Conservation (phyloP, 306 rosid species). For the Fragaria ananassa region DNA sequence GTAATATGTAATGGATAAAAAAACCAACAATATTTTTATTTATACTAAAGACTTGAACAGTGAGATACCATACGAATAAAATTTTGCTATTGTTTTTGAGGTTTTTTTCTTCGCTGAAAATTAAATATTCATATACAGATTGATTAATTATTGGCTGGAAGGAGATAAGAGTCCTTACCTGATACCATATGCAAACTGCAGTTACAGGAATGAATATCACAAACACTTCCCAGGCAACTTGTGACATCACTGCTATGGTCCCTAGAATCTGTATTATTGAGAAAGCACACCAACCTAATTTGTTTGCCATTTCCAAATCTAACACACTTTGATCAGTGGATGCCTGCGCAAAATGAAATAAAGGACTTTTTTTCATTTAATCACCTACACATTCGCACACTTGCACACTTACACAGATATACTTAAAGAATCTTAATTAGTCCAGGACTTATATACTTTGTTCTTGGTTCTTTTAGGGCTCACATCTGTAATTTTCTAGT, state of each 20-base stretch:
- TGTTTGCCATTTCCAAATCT: constrained; percentile 79
- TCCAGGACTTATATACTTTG: background rate
- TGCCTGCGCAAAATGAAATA: constrained; percentile 59
- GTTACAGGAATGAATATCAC: constrained; percentile 81
- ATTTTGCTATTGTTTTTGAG: background rate
- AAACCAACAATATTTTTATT: background rate
- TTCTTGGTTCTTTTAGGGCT: background rate
- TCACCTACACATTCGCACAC: background rate
- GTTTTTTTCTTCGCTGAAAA: background rate
- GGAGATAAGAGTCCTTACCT: constrained; percentile 49
- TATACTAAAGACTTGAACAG: background rate
- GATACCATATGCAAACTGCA: constrained; percentile 88
- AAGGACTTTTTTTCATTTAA: background rate
- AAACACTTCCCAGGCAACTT: constrained; percentile 96
- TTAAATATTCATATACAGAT: background rate
- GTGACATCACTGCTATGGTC: constrained; percentile 92
- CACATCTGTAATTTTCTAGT: background rate
- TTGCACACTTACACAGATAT: background rate
- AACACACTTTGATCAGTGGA: constrained; percentile 93
- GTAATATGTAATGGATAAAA: background rate
- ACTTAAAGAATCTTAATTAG: background rate
- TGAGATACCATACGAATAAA: background rate
- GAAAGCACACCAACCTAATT: constrained; percentile 93
- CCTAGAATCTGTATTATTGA: constrained; percentile 79
- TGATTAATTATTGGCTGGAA: background rate